phyloP scores from a whole-genome alignment of 306 rosid genomes.

The Medicago arabica region DNA sequence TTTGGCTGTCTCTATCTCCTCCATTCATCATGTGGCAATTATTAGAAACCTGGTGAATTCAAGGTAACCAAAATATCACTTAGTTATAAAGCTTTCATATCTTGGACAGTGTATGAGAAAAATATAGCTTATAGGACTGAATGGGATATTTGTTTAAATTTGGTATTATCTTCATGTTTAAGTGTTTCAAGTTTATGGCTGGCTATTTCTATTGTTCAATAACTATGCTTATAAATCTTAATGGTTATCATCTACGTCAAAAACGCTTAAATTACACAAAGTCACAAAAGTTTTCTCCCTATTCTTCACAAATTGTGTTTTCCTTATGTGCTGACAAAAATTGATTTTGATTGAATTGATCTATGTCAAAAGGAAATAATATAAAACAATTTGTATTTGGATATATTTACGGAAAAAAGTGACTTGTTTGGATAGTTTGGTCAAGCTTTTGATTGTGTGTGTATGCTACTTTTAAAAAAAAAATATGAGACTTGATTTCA shows the following conservation, averaged over 20 bases:
- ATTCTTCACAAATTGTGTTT: not conserved
- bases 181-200: too few species aligned
- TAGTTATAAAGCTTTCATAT: conserved; percentile 8
- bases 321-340: not conserved
- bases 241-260: not conserved
- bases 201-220: not conserved
- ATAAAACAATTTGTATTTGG: not conserved
- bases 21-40: conserved; percentile 48
- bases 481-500: too few species aligned
- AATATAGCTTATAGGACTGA: too few species aligned
- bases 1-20: conserved; percentile 49
- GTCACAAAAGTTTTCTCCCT: not conserved
- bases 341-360: not conserved
- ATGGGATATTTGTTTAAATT: too few species aligned
- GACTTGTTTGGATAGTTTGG: not conserved
- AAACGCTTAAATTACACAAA: not conserved
- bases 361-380: not conserved
- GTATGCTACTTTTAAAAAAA: not conserved
- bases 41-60: conserved; percentile 44
- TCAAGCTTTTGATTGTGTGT: not conserved
- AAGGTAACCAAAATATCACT: conserved; percentile 26
- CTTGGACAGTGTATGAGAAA: too few species aligned
- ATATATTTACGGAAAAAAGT: not conserved
- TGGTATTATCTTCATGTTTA: too few species aligned
- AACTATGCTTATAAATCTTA: not conserved